These are phyloP conservation scores for Chytridium lagenaria DNA, from an alignment of 371 early-diverging fungal species.

Conservation along the genomic window DNA sequence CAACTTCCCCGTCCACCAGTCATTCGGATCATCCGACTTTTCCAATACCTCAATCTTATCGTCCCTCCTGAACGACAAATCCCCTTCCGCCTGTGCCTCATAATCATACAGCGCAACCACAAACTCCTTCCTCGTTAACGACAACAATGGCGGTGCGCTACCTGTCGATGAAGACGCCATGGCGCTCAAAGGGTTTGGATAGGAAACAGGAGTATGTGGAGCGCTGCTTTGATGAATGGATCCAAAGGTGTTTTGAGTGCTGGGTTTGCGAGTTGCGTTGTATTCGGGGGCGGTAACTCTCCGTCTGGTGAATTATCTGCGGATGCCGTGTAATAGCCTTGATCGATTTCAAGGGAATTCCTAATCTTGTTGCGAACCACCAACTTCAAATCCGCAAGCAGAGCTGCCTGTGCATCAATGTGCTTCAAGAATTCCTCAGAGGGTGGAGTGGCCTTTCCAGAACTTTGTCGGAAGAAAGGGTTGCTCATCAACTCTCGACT, in stretches of 20 bases:
- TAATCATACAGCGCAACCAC: slow-evolving; percentile 58
- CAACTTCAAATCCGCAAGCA: slow-evolving; percentile 38
- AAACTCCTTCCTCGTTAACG: slow-evolving; percentile 15
- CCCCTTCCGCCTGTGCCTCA: slow-evolving; percentile 44
- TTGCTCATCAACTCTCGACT: slow-evolving; percentile 22
- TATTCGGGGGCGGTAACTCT: not conserved
- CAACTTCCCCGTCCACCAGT: slow-evolving; percentile 54
- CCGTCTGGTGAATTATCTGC: not conserved
- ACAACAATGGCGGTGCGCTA: not conserved
- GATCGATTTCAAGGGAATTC: not conserved
- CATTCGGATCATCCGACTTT: slow-evolving; percentile 42
- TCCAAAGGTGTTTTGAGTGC: not conserved
- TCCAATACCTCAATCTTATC: slow-evolving; percentile 46
- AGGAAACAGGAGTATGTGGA: slow-evolving; percentile 1
- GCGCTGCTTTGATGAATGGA: slow-evolving; percentile 7
- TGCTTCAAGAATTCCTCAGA: slow-evolving; percentile 34
- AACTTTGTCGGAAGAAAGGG: not conserved
- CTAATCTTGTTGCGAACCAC: slow-evolving; percentile 18
- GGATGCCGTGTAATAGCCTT: slow-evolving; percentile 19
- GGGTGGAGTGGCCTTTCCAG: slow-evolving; percentile 6
- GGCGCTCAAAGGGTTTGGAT: slow-evolving; percentile 11
- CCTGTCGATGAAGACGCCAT: not conserved
- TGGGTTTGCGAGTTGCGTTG: not conserved
- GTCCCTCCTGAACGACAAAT: slow-evolving; percentile 53
- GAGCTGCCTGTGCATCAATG: slow-evolving; percentile 29